Evolutionary conservation across 306 rosid genomes (phyloP).

Genomic region (Cicer cuneatum): DNA sequence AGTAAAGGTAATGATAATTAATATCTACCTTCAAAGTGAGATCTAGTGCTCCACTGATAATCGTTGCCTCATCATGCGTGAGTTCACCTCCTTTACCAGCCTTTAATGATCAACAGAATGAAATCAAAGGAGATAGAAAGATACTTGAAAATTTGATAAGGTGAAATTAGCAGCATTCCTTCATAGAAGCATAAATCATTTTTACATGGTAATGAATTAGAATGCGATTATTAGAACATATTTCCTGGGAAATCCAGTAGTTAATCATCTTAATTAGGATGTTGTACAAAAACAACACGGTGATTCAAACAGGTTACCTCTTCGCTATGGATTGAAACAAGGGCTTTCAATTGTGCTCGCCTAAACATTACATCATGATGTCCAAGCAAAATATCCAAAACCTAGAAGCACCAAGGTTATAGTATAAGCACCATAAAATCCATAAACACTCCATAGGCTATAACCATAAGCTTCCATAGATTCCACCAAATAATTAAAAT

Average conservation of each 20-base stretch:
- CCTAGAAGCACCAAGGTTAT: slow-evolving; percentile 57
- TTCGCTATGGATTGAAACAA: slow-evolving; percentile 84
- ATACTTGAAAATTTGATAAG: slow-evolving; percentile 22
- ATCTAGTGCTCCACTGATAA: slow-evolving; percentile 94
- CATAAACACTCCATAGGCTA: neutral
- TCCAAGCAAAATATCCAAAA: slow-evolving; percentile 80
- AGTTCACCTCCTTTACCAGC: slow-evolving; percentile 99
- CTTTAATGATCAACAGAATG: slow-evolving; percentile 51
- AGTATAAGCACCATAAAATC: slow-evolving; percentile 39
- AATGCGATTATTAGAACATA: slow-evolving; percentile 18
- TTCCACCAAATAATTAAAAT: slow-evolving; percentile 3
- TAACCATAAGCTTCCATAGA: no score
- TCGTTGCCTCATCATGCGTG: slow-evolving; percentile 91
- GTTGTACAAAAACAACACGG: slow-evolving; percentile 57
- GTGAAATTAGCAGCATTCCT: slow-evolving; percentile 28
- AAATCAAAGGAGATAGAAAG: slow-evolving; percentile 24
- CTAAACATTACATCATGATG: slow-evolving; percentile 83
- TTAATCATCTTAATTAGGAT: slow-evolving; percentile 34
- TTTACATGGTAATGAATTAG: slow-evolving; percentile 12
- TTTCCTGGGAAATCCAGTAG: slow-evolving; percentile 31
- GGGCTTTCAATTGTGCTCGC: slow-evolving; percentile 93
- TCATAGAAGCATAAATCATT: neutral
- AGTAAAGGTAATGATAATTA: slow-evolving; percentile 18
- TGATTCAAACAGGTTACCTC: slow-evolving; percentile 77
- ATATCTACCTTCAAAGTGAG: slow-evolving; percentile 79